Percentiles rank a stretch among this genome's conserved stretches.
These are phyloP conservation scores for Solanum etuberosum DNA, from an alignment of 257 asterid species.

Conservation along the genomic window DNA sequence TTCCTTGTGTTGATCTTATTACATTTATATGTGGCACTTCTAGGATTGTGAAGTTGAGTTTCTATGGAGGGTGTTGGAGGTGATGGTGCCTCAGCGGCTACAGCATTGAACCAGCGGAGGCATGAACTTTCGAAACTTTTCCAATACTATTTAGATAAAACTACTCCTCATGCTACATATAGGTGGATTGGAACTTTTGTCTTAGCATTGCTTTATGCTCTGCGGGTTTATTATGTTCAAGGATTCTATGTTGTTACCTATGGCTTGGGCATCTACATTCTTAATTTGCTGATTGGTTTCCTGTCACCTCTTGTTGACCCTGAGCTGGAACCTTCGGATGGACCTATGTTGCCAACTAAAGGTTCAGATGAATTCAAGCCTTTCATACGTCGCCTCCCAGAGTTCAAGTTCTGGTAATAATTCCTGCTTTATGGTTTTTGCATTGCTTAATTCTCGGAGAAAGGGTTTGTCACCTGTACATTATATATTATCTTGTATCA, in stretches of 20 bases:
- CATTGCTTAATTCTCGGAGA: background rate
- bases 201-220: constrained; percentile 48
- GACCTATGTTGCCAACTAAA: constrained; percentile 80
- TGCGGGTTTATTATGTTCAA: constrained; percentile 62
- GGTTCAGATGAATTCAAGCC: constrained; percentile 98
- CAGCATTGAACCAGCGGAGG: constrained; percentile 60
- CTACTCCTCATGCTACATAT: constrained; percentile 75
- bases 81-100: constrained; percentile 45
- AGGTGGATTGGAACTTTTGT: constrained; percentile 76
- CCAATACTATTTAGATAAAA: constrained; percentile 76
- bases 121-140: constrained; percentile 63
- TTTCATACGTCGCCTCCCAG: constrained; percentile 96
- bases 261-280: constrained; percentile 85
- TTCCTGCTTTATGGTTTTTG: background rate
- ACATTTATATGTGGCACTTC: background rate
- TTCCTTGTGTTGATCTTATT: background rate
- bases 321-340: constrained; percentile 65
- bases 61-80: constrained; percentile 46
- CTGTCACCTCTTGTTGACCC: constrained; percentile 97
- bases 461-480: background rate
- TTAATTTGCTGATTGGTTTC: constrained; percentile 87
- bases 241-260: constrained; percentile 85
- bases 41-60: constrained; percentile 12
- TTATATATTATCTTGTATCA: background rate
- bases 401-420: constrained; percentile 84